Evolutionary conservation across 2,329 filamentous ascomycete genomes (phyloP).

Genomic region (Aspergillus sclerotialis): DNA sequence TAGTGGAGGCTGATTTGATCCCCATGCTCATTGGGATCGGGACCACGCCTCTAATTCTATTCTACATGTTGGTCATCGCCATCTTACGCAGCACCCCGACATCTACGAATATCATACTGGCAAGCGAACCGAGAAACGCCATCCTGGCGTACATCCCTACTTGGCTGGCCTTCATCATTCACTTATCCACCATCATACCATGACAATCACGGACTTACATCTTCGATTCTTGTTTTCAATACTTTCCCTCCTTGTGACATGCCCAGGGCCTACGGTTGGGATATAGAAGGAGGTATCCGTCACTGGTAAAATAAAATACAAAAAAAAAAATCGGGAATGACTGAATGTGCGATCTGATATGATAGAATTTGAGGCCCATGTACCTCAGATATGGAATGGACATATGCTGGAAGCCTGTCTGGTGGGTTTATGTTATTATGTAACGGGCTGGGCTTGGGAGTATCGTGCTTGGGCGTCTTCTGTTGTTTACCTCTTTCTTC

Average conservation of each 20-base stretch:
- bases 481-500: constrained; percentile 4
- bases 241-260: constrained; percentile 7
- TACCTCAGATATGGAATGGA: not conserved
- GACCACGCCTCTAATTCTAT: too few species aligned
- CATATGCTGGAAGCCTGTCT: not conserved
- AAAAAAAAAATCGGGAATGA: constrained; percentile 1
- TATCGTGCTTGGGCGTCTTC: constrained; percentile 5
- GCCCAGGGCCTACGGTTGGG: constrained; percentile 17
- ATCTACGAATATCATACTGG: too few species aligned
- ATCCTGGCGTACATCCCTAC: too few species aligned
- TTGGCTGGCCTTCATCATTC: too few species aligned
- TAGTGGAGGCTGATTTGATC: too few species aligned
- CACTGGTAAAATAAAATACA: constrained; percentile 27
- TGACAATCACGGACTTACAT: not conserved
- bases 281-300: constrained; percentile 25
- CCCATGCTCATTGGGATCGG: too few species aligned
- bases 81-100: too few species aligned
- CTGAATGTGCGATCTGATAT: constrained; percentile 11
- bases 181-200: too few species aligned
- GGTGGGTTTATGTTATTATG: not conserved
- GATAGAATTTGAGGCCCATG: constrained; percentile 4
- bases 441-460: constrained; percentile 4
- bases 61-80: too few species aligned
- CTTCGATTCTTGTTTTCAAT: constrained; percentile 8
- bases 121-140: too few species aligned